These are phyloP conservation scores for Sporobolomyces roseus DNA, from an alignment of 768 basidiomycete genomes.

Conservation along the genomic window DNA sequence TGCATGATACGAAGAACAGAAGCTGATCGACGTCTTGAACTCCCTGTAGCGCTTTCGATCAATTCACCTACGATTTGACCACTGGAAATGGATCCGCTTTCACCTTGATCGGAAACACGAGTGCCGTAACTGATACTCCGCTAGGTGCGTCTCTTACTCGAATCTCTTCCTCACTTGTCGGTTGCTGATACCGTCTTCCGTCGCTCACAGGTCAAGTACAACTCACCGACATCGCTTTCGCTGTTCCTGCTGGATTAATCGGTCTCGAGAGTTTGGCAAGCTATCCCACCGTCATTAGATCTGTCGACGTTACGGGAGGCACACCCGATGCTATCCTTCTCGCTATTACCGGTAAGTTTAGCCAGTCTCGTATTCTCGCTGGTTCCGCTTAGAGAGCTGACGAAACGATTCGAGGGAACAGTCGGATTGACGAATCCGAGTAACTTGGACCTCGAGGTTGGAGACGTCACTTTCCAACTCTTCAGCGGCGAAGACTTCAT, in stretches of 20 bases:
- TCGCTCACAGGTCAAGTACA: slow-evolving; percentile 56
- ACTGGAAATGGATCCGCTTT: slow-evolving; percentile 31
- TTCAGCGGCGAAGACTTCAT: slow-evolving; percentile 56
- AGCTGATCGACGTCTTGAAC: neutral
- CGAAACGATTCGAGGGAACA: slow-evolving; percentile 34
- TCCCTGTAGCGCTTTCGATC: slow-evolving; percentile 20
- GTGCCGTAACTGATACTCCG: slow-evolving; percentile 33
- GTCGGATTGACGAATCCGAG: slow-evolving; percentile 67
- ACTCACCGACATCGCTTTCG: slow-evolving; percentile 68
- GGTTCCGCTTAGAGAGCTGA: neutral
- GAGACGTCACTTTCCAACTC: slow-evolving; percentile 58
- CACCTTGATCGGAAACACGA: slow-evolving; percentile 24
- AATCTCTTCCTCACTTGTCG: neutral
- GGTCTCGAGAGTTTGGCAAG: slow-evolving; percentile 64
- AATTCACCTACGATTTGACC: slow-evolving; percentile 35
- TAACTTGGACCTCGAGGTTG: slow-evolving; percentile 56
- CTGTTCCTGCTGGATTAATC: slow-evolving; percentile 61
- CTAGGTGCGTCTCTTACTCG: slow-evolving; percentile 39
- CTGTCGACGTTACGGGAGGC: slow-evolving; percentile 66
- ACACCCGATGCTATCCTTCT: slow-evolving; percentile 60
- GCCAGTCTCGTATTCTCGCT: too few species aligned
- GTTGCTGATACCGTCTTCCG: neutral
- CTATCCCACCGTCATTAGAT: slow-evolving; percentile 55
- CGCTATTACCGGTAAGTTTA: slow-evolving; percentile 57
- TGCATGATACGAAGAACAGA: too few species aligned